phyloP scores from a whole-genome alignment of 169 alveolate species.

The Babesia caballi region DNA sequence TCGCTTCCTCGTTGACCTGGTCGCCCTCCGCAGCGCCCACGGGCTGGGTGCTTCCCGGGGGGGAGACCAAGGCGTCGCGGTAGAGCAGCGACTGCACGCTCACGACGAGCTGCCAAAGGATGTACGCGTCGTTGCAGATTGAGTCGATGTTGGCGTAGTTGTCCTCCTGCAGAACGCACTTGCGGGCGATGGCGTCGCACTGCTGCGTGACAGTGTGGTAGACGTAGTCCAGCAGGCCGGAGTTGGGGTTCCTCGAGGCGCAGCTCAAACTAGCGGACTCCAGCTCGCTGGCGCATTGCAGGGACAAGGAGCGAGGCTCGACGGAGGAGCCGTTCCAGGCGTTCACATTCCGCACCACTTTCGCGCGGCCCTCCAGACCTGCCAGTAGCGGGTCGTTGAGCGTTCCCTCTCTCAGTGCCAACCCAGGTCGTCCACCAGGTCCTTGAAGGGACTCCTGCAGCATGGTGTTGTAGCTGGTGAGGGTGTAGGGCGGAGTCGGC shows the following conservation, averaged over 20 bases:
- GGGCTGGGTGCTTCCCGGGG: background rate
- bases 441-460: background rate
- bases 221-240: conserved; percentile 15
- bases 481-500: background rate
- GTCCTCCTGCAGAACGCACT: conserved; percentile 12
- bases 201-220: conserved; percentile 47
- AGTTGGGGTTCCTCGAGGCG: background rate
- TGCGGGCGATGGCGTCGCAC: conserved; percentile 33
- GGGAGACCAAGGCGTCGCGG: background rate
- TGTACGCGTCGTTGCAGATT: conserved; percentile 29
- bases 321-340: conserved; percentile 17
- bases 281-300: conserved; percentile 10
- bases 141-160: conserved; percentile 11
- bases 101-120: conserved; percentile 31
- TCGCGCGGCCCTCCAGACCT: background rate
- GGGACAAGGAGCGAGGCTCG: background rate
- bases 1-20: background rate
- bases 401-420: too few species aligned
- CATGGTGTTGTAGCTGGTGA: conserved; percentile 7
- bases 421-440: background rate
- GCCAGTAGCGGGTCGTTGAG: too few species aligned
- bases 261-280: background rate
- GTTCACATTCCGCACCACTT: conserved; percentile 2
- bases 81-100: conserved; percentile 24
- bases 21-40: background rate